phyloP scores from a whole-genome alignment of 2,329 filamentous ascomycete species.

The Paecilomyces fulvus region DNA sequence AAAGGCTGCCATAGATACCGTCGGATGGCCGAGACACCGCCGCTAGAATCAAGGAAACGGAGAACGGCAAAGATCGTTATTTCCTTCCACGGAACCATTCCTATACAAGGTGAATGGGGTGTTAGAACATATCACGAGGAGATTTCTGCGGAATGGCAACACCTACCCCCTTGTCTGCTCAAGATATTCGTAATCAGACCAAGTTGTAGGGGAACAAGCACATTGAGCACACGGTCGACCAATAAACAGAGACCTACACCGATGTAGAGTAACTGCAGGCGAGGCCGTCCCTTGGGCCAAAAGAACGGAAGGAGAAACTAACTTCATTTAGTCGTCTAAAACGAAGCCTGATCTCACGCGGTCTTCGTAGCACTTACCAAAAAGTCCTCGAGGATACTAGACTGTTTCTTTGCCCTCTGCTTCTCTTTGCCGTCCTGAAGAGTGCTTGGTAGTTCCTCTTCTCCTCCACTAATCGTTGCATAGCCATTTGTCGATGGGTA shows the following conservation, averaged over 20 bases:
- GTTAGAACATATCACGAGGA: background rate
- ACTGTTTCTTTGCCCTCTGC: background rate
- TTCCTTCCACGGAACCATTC: conserved; percentile 44
- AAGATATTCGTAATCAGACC: conserved; percentile 70
- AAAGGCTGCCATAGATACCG: conserved; percentile 47
- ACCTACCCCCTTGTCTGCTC: conserved; percentile 38
- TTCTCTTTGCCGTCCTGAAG: background rate
- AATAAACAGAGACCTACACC: conserved; percentile 61
- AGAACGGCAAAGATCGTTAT: conserved; percentile 45
- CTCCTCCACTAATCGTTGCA: conserved; percentile 6
- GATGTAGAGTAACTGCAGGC: conserved; percentile 59
- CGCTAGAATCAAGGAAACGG: conserved; percentile 43
- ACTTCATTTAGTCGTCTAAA: conserved; percentile 2
- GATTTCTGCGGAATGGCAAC: conserved; percentile 1
- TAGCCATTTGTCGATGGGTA: conserved; percentile 32
- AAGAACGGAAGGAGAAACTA: conserved; percentile 70
- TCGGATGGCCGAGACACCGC: conserved; percentile 44
- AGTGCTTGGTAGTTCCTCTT: background rate
- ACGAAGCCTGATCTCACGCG: background rate
- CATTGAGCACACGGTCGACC: conserved; percentile 62
- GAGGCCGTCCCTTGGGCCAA: conserved; percentile 60
- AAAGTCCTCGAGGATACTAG: background rate
- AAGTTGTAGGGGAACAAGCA: conserved; percentile 72
- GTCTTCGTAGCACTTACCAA: background rate
- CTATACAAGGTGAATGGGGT: conserved; percentile 33